Conservation (phyloP, 306 rosid genomes). For the Acacia acuminata region DNA sequence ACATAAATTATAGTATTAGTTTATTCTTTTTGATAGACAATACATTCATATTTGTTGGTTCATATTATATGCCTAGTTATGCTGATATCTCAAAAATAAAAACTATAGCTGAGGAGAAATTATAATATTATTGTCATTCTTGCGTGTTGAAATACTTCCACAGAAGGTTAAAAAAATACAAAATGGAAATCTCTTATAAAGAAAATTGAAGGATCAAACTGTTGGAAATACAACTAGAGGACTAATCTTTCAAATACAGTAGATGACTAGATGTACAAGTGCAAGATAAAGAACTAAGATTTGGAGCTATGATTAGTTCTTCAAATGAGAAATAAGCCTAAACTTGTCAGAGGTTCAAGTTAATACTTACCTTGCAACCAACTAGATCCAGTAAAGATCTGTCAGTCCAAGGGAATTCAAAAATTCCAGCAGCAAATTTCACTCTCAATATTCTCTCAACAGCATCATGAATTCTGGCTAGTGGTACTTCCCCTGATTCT, state of each 20-base stretch:
- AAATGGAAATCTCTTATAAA: not conserved
- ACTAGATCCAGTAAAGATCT: constrained; percentile 70
- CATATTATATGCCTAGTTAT: too few relatives aligned
- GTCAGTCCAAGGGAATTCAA: constrained; percentile 70
- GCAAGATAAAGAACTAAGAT: not conserved
- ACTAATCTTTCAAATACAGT: too few relatives aligned
- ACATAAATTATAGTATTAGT: too few relatives aligned
- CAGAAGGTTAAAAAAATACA: not conserved
- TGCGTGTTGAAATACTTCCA: not conserved
- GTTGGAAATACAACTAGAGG: not conserved
- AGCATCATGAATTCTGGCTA: constrained; percentile 77
- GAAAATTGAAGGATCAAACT: not conserved
- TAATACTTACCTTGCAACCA: constrained; percentile 76
- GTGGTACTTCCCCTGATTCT: constrained; percentile 63
- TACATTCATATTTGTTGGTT: too few relatives aligned
- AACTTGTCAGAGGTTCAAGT: not conserved
- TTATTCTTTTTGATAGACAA: too few relatives aligned
- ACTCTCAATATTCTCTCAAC: constrained; percentile 87
- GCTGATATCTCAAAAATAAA: not conserved
- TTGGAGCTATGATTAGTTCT: not conserved
- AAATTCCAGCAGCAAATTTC: constrained; percentile 75
- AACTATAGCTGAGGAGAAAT: not conserved
- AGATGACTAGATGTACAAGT: not conserved
- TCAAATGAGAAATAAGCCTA: not conserved
- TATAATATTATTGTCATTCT: not conserved